Conservation (phyloP, 1,284 basidiomycete species). For the Rugosomyces carneus region DNA sequence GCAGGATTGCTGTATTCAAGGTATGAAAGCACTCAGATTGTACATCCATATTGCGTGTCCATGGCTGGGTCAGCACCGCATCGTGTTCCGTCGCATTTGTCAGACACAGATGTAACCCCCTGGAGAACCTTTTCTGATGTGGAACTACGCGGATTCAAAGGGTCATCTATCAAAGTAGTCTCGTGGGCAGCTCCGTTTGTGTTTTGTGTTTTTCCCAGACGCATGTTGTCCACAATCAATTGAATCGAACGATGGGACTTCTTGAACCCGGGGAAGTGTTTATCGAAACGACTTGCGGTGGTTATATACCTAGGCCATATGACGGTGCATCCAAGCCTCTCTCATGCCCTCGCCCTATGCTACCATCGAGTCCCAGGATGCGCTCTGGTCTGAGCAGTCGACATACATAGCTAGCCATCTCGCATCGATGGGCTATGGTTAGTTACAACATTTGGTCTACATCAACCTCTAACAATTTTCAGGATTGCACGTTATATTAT, state of each 20-base stretch:
- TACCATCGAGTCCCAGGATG: constrained; percentile 4
- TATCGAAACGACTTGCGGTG: not conserved
- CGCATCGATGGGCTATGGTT: constrained; percentile 21
- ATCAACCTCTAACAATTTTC: not conserved
- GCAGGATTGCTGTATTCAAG: too few relatives aligned
- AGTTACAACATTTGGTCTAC: not conserved
- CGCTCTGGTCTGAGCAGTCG: constrained; percentile 20
- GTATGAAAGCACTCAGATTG: too few relatives aligned
- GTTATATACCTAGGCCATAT: not conserved
- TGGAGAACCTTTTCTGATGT: too few relatives aligned
- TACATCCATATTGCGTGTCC: too few relatives aligned
- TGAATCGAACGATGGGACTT: not conserved
- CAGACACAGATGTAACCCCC: too few relatives aligned
- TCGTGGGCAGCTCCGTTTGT: not conserved
- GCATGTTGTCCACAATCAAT: too few relatives aligned
- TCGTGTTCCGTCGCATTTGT: too few relatives aligned
- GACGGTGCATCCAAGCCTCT: not conserved
- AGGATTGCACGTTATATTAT: constrained; percentile 20
- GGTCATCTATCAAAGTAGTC: too few relatives aligned
- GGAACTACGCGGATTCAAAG: too few relatives aligned
- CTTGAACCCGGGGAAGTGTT: not conserved
- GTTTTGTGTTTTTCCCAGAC: not conserved
- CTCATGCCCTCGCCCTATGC: constrained; percentile 9
- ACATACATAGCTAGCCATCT: constrained; percentile 21
- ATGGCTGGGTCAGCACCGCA: too few relatives aligned